Conservation (phyloP, 2,329 filamentous ascomycete genomes). For the Epichloe glyceriae region DNA sequence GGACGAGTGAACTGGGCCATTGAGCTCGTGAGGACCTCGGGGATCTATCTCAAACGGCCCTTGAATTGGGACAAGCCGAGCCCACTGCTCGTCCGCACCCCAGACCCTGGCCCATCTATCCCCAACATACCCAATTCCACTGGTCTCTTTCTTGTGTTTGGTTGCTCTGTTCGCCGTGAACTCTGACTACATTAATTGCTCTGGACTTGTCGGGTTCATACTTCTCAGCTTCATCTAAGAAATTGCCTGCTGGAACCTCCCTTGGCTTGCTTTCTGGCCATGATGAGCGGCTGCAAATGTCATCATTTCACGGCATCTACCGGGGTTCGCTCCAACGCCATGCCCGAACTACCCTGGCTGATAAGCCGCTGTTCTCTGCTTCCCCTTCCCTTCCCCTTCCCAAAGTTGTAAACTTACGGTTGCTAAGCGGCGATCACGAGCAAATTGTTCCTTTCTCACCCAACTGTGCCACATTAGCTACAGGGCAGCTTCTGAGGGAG, state of each 20-base stretch:
- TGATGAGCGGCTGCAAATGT: background rate
- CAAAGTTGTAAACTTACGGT: background rate
- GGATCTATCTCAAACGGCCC: conserved; percentile 8
- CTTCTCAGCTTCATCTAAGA: background rate
- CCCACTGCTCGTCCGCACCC: conserved; percentile 1
- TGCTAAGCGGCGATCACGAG: background rate
- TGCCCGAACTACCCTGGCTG: background rate
- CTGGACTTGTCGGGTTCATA: background rate
- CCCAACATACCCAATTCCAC: conserved; percentile 6
- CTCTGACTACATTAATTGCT: background rate
- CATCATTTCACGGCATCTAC: background rate
- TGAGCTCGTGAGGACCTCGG: conserved; percentile 2
- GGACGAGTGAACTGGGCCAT: no score
- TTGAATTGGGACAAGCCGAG: conserved; percentile 1
- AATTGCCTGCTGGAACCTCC: background rate
- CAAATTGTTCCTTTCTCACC: background rate
- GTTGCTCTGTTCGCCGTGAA: conserved; percentile 4
- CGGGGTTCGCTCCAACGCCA: conserved; percentile 1
- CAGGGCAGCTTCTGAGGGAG: background rate
- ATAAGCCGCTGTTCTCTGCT: background rate
- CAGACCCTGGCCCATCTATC: conserved; percentile 5
- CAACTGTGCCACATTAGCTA: background rate
- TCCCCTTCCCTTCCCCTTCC: background rate
- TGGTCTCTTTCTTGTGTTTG: conserved; percentile 3
- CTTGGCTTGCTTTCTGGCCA: background rate